A percentile compares a stretch with the other conserved stretches of the same genome.
These are phyloP conservation scores for Metschnikowia kofuensis DNA, from an alignment of 805 yeast species.

Conservation along the genomic window DNA sequence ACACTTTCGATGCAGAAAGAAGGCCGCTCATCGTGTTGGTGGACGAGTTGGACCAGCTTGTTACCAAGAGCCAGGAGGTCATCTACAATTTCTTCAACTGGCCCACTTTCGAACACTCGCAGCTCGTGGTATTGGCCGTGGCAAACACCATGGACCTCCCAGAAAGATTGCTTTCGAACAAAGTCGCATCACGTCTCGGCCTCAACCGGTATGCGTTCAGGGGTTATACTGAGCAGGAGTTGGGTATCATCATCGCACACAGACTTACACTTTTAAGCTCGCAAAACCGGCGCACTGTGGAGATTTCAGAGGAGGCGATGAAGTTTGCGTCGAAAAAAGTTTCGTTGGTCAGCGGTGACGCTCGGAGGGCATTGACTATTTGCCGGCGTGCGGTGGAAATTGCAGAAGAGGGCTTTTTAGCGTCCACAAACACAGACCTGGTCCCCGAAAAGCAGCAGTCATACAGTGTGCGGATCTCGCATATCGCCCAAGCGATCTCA, in stretches of 20 bases:
- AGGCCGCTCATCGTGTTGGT: conserved; percentile 71
- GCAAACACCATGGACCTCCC: conserved; percentile 98
- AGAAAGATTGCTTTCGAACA: conserved; percentile 80
- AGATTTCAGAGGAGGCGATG: conserved; percentile 67
- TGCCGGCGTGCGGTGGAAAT: conserved; percentile 87
- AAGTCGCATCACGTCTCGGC: conserved; percentile 89
- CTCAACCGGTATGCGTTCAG: conserved; percentile 81
- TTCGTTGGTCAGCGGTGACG: conserved; percentile 97
- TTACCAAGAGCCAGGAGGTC: conserved; percentile 75
- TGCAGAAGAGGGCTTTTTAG: conserved; percentile 63
- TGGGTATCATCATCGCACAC: conserved; percentile 69
- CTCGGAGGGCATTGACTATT: conserved; percentile 84
- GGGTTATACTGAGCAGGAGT: conserved; percentile 80
- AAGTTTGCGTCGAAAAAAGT: conserved; percentile 92
- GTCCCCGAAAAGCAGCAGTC: conserved; percentile 25
- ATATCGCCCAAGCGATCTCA: conserved; percentile 73
- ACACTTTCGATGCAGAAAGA: background rate
- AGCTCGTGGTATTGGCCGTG: conserved; percentile 83
- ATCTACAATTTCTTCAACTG: conserved; percentile 97
- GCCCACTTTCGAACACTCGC: conserved; percentile 83
- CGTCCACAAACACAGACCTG: conserved; percentile 13
- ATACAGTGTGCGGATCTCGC: conserved; percentile 63
- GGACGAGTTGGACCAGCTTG: conserved; percentile 93
- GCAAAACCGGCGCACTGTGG: conserved; percentile 40
- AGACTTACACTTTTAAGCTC: conserved; percentile 51